Base-by-base conservation (phyloP, 2,329 filamentous ascomycete species). In the Trichoderma sp. region DNA sequence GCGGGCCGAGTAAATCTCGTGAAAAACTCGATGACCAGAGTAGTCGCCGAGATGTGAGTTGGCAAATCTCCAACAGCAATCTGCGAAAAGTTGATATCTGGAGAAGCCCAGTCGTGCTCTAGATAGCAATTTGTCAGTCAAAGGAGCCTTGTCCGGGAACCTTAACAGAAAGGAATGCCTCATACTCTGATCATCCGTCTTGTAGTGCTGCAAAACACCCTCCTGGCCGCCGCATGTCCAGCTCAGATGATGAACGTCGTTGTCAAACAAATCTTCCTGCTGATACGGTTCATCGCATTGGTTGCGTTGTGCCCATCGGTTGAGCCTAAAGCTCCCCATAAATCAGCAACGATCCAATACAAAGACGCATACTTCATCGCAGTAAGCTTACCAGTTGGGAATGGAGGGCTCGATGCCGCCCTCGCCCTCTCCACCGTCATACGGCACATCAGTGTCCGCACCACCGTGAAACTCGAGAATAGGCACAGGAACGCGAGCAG, bases 391-490 rank as follows among this genome's bases (percentile, higher is more conserved):
- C 70, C 70, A 82, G 19, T 73, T 71, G 3, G 74, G 65, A 55
- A 82, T 79, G 2, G 76, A 68, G 1, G 80, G 80, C 64, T 78
- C 70, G 6, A 69, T 66, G 3, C 79, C 79, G 2, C 79, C 79
- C 30, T 80, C 76, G 1, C 79, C 80, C 19, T 74, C 69, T 0
- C 79, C 79, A 1, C 81, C 81, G 6, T 69, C 70, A 64, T 83
- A 83, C 0, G 69, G 71, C 7, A 83, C 80, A 5, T 75, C 78
- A 3, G 68, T 73, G 67, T 83, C 81, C 2, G 65, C 73, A 2
- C 76, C 78, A 7, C 81, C 80, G 68, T 83, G 81, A 52, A 83
- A 77, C 60, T 80, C 79, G 0, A 83, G 71, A 1, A 83, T 73
- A 0, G 80, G 79, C 9, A 79, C 65, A 1, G 77, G 76, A 7